phyloP scores from a whole-genome alignment of 768 basidiomycete genomes.

The Russula foetens region DNA sequence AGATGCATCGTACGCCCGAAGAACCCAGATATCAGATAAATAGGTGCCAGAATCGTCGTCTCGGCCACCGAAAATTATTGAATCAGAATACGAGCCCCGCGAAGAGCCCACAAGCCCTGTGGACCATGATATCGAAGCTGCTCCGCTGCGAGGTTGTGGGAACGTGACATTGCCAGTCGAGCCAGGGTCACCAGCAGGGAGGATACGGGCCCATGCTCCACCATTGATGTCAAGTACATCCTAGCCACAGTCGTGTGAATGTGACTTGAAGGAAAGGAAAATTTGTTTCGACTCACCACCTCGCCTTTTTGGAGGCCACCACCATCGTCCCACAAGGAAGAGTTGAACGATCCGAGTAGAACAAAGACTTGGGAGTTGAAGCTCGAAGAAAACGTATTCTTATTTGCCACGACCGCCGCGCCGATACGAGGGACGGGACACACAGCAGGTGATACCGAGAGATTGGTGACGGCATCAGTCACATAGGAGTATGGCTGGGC shows the following conservation, averaged over 20 bases:
- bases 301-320: constrained; percentile 57
- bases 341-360: constrained; percentile 59
- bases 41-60: constrained; percentile 55
- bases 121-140: constrained; percentile 50
- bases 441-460: constrained; percentile 31
- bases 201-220: constrained; percentile 60
- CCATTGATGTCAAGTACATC: constrained; percentile 53
- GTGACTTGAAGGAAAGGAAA: neutral
- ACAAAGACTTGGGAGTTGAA: constrained; percentile 62
- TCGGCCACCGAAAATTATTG: constrained; percentile 71
- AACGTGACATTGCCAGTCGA: constrained; percentile 38
- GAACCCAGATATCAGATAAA: constrained; percentile 69
- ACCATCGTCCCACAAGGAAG: constrained; percentile 58
- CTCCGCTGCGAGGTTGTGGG: constrained; percentile 65
- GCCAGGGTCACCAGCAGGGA: constrained; percentile 71
- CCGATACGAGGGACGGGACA: constrained; percentile 59
- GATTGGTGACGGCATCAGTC: constrained; percentile 49
- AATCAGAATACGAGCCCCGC: constrained; percentile 48
- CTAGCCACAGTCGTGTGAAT: constrained; percentile 27
- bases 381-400: constrained; percentile 44
- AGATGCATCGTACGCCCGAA: constrained; percentile 61
- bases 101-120: constrained; percentile 48
- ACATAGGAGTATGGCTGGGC: constrained; percentile 54
- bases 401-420: constrained; percentile 53
- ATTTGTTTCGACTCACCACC: constrained; percentile 43